These are phyloP conservation scores for Thielaviopsis ethacetica DNA, from an alignment of 2,329 filamentous ascomycete genomes.

Conservation along the genomic window DNA sequence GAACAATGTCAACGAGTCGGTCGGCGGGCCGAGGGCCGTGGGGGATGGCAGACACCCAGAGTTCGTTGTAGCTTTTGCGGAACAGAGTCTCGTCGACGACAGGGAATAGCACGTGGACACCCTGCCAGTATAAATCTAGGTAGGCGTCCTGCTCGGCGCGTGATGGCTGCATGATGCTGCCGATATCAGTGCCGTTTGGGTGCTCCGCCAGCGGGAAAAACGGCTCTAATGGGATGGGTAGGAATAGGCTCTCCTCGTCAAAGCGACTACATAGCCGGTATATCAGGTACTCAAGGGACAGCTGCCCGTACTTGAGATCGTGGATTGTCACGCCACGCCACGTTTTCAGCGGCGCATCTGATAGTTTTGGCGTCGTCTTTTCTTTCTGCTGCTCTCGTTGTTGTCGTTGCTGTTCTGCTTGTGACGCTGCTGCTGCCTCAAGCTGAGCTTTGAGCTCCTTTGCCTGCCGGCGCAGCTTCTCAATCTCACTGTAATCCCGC, in stretches of 20 bases:
- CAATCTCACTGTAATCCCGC: conserved; percentile 1
- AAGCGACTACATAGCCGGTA: conserved; percentile 3
- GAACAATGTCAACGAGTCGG: neutral
- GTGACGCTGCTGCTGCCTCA: neutral
- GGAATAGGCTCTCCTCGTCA: neutral
- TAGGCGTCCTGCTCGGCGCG: neutral
- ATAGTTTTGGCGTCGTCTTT: neutral
- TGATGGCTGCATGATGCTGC: neutral
- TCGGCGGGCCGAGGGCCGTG: neutral
- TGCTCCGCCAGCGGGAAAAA: neutral
- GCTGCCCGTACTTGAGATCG: conserved; percentile 6
- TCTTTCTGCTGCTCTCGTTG: neutral
- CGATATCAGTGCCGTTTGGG: neutral
- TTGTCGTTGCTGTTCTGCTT: neutral
- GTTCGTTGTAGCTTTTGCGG: neutral
- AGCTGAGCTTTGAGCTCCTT: neutral
- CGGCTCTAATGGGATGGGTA: neutral
- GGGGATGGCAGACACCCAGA: neutral
- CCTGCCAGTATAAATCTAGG: neutral
- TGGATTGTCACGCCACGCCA: conserved; percentile 9
- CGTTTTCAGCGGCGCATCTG: conserved; percentile 5
- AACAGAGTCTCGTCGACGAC: conserved; percentile 4
- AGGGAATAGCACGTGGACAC: neutral
- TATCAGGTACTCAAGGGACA: conserved; percentile 6
- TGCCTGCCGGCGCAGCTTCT: conserved; percentile 3